A percentile compares a stretch with the other conserved stretches of the same genome.
Evolutionary conservation across 768 basidiomycete species (phyloP).

Genomic region (Agaricus subrufescens): DNA sequence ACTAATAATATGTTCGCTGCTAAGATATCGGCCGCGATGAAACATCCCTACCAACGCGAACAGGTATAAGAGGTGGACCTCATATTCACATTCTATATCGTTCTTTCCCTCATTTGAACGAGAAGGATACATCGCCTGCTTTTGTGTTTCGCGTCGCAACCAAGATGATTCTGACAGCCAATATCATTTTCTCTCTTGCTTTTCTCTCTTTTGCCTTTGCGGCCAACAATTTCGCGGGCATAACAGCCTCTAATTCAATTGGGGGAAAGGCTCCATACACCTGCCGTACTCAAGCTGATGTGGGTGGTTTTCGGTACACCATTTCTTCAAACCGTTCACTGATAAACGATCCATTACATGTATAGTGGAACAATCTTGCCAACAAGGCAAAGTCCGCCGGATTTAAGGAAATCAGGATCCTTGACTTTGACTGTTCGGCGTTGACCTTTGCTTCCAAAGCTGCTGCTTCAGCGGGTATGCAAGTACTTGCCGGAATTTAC

Average conservation of each 20-base stretch:
- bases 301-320: conserved; percentile 3
- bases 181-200: not conserved
- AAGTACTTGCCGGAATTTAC: conserved; percentile 30
- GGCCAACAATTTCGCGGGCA: conserved; percentile 27
- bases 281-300: conserved; percentile 30
- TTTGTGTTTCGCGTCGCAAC: no score
- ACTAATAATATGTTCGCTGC: no score
- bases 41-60: no score
- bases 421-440: conserved; percentile 33
- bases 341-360: not conserved
- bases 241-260: conserved; percentile 28
- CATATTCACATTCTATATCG: no score
- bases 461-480: conserved; percentile 23
- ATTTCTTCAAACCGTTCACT: no score
- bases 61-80: no score
- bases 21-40: no score
- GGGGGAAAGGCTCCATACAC: conserved; percentile 22
- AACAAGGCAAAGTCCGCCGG: conserved; percentile 24
- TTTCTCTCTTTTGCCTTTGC: conserved; percentile 17
- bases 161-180: no score
- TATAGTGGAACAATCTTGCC: conserved; percentile 31
- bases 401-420: conserved; percentile 29
- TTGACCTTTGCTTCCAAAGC: conserved; percentile 30
- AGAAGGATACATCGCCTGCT: no score
- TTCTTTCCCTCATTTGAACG: no score